Evolutionary conservation across 129 eudicot species (phyloP).

Genomic region (Rutidosis leptorrhynchoides): DNA sequence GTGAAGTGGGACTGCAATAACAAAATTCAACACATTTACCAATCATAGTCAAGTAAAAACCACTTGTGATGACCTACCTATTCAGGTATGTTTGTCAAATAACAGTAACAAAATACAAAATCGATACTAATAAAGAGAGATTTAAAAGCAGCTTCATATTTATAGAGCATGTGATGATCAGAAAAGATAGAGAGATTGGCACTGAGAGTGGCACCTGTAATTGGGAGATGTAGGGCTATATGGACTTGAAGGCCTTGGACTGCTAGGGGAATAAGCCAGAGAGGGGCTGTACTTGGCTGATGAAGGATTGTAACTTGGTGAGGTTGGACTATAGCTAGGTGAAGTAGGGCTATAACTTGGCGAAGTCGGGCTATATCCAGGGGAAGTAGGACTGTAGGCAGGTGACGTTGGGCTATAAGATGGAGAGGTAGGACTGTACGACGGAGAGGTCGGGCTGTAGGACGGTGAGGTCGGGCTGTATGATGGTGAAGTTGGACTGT

Average conservation of each 20-base stretch:
- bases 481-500: conserved; percentile 79
- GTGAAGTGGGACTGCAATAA: conserved; percentile 91
- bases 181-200: background rate
- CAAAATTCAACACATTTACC: background rate
- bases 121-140: background rate
- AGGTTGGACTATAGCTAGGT: conserved; percentile 79
- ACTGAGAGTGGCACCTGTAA: conserved; percentile 73
- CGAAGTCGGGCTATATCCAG: conserved; percentile 79
- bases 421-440: conserved; percentile 87
- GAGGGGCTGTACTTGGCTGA: conserved; percentile 91
- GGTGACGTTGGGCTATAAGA: conserved; percentile 92
- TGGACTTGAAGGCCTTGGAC: conserved; percentile 92
- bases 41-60: conserved; percentile 1
- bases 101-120: background rate
- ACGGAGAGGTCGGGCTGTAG: conserved; percentile 83
- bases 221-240: conserved; percentile 92
- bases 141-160: background rate
- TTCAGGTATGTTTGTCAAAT: background rate
- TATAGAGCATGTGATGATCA: conserved; percentile 1
- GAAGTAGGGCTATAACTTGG: conserved; percentile 87
- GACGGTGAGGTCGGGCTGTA: conserved; percentile 88
- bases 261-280: conserved; percentile 86
- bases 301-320: conserved; percentile 79
- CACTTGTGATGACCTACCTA: background rate
- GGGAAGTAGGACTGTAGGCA: conserved; percentile 79